Evolutionary conservation across 2,329 filamentous ascomycete genomes (phyloP).

Genomic region (Diplocarpon mali): DNA sequence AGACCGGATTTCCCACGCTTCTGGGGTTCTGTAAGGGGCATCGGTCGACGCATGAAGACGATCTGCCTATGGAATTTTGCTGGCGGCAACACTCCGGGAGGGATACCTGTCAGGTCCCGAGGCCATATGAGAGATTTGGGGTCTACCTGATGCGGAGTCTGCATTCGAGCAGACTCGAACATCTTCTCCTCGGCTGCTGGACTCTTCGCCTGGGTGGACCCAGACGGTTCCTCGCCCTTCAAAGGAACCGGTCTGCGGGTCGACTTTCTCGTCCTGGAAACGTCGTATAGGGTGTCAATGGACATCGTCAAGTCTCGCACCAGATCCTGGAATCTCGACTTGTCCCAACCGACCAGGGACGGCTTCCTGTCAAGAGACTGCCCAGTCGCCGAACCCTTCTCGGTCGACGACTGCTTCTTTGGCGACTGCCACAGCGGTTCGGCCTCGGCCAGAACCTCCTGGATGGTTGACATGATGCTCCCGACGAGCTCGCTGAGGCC

Average conservation of each 20-base stretch:
- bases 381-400: conserved; percentile 17
- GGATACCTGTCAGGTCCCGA: conserved; percentile 22
- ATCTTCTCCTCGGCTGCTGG: conserved; percentile 27
- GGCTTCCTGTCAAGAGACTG: conserved; percentile 39
- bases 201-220: conserved; percentile 12
- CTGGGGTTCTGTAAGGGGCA: no score
- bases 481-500: conserved; percentile 67
- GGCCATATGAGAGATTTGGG: conserved; percentile 39
- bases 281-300: conserved; percentile 69
- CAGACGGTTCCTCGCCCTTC: conserved; percentile 15
- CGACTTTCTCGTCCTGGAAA: conserved; percentile 53
- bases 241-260: conserved; percentile 12
- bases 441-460: conserved; percentile 66
- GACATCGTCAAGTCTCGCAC: conserved; percentile 64
- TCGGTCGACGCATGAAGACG: conserved; percentile 25
- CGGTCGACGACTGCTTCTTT: conserved; percentile 30
- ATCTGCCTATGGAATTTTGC: conserved; percentile 28
- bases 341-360: conserved; percentile 53
- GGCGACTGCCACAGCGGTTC: conserved; percentile 60
- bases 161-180: conserved; percentile 50
- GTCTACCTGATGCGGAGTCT: conserved; percentile 49
- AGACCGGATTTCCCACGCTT: conserved; percentile 16
- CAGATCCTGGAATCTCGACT: conserved; percentile 62
- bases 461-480: conserved; percentile 71
- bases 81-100: conserved; percentile 18